Evolutionary conservation across 352 stramenopile species (phyloP), one percentile per base, ranked within the genome.

Genomic region (Lagenidium sp.): DNA sequence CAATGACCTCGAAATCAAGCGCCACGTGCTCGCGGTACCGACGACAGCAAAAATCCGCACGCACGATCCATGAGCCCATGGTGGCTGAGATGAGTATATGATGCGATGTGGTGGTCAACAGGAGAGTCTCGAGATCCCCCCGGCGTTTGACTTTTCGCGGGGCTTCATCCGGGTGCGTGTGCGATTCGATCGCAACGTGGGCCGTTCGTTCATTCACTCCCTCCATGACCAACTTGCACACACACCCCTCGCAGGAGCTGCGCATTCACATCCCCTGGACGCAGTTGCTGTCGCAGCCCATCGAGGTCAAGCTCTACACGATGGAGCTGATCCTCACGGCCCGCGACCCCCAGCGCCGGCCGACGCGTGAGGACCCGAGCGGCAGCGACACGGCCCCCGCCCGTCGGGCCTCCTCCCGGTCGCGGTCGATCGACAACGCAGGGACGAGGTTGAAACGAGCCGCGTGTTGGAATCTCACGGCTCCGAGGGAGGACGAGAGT

Each of bases 251-350:
- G 15, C 8, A 85, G 73, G 81, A 94, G 41, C 67, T 94, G 40
- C 78, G 79, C 24, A 91, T 94, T 47, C 81, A 90, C 51, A 94
- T 94, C 51, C 81, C 81, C 26, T 94, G 81, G 81, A 91, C 78
- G n/a, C 78, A 91, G 29, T 34, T 94, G 47, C 55, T 94, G 16
- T 91, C 78, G 3, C 81, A 94, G 49, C 70, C 81, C 12, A 94
- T 91, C 32, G 81, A 91, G 44, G 70, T 94, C 38, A 94, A 94
- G 43, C 60, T 94, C 36, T 94, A 90, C 58, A 94, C 81, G 22
- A 74, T 91, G n/a, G 81, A 94, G 41, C 60, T 94, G 23, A 94
- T 94, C 44, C 50, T 94, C 4, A 88, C 76, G 4, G 74, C 74
- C 30, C 70, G 70, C 8, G 60, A 63, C n/a, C n/a, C n/a, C n/a